Evolutionary conservation across 176 grass and related monocot species (phyloP), one percentile per base, ranked within the genome.

Genomic region (Cenchrus americanus): DNA sequence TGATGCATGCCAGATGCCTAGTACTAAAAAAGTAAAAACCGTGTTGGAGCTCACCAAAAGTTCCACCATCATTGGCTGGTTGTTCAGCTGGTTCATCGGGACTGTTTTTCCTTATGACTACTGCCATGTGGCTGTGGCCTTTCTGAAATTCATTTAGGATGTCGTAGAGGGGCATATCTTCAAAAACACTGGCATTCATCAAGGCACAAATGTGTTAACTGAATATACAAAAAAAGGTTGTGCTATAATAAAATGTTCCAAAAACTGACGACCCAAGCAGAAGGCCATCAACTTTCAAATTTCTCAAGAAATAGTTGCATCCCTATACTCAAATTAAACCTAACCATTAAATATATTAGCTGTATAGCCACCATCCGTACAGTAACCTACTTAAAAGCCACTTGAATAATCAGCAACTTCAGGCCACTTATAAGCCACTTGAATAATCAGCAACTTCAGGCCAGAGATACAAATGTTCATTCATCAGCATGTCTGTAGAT

Each of bases 101-200:
- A 18, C 14, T 69, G 42, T 69, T 73, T 82, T 91, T 93, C 73
- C 79, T 96, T 76, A 92, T 80, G 50, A 99, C 96, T 3, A 96
- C 93, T n/a, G 96, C 89, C 93, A 96, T 96, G 83, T 98, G 96
- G 83, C 96, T 98, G 54, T 98, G 96, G 26, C 96, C 96, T 88
- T 98, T 96, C 84, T 98, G 96, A 77, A 96, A 98, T 75, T 98
- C 96, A 59, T 98, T 98, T 27, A 98, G 83, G 86, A 98, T 98
- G 88, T 98, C 93, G 73, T 98, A 98, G 26, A 98, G 87, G 47
- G 93, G 96, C 91, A 96, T 87, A 58, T 98, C 89, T 94, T 92
- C 96, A 11, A 76, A 59, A 83, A 96, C 91, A 68, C 96, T 98
- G 83, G 12, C 59, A 76, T 90, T 76, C 66, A 83, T 62, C 42